Base-by-base conservation (phyloP, 805 yeast species). In the Kuraishia capsulata region DNA sequence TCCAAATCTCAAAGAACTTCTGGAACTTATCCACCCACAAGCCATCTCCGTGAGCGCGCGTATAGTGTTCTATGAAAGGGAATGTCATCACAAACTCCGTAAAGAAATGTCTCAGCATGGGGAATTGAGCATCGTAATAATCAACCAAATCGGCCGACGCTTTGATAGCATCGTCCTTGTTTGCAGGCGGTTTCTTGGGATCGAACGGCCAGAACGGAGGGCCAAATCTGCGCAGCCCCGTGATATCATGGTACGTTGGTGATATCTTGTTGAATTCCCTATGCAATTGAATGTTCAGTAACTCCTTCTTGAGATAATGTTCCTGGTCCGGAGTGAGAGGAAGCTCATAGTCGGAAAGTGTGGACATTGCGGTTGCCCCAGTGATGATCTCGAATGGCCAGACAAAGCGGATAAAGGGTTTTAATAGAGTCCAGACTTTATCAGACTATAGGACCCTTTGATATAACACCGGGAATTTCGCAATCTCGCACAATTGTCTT, bases 21-120 rank as follows among this genome's bases (percentile, higher is more conserved):
- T 89, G 96, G 0, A 88, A 78, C 35, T 81, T 79, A 34, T 64
- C 67, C 37, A 75, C 74, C 96, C 97, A 90, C 51, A 90, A 85
- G 18, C 21, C 19, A 17, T 28, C 37, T 14, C 39, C 44, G 11
- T 29, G n/a, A 9, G 32, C 24, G 10, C 33, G 16, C 19, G 44
- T 41, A 39, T 59, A 42, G 37, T 76, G 75, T 32, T 71, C 70
- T 24, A 92, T 63, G 51, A 88, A 80, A 0, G 98, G 97, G 48
- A 90, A 81, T 1, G 81, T 73, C 38, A 68, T 64, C 3, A 89
- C 57, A 42, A 79, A 81, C 33, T 74, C 63, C 36, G 65, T 56
- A 53, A 89, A 77, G 43, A 86, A 71, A 58, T 71, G 85, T 44
- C 81, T 65, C 18, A 82, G 52, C 30, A 89, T 54, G 0, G 97